Conservation (phyloP, 345 rosid species). For the Mangifera indica region DNA sequence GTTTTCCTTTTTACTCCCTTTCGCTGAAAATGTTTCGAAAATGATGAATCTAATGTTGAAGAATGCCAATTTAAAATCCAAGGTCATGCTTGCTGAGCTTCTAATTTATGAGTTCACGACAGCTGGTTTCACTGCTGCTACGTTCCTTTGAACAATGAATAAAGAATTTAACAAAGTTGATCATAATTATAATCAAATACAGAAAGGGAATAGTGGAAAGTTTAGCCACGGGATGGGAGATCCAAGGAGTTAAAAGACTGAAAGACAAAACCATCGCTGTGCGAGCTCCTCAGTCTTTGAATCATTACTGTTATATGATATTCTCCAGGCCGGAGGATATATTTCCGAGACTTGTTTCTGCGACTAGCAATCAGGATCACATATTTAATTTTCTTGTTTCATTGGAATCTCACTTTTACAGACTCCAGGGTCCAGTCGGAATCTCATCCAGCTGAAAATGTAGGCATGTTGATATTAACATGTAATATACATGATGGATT, state of each 20-base stretch:
- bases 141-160: neutral
- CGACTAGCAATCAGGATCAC: too few relatives aligned
- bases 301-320: neutral
- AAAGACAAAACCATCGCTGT: constrained; percentile 35
- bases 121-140: constrained; percentile 21
- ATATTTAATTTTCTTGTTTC: too few relatives aligned
- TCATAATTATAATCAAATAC: constrained; percentile 16
- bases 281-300: constrained; percentile 7
- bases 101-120: too few relatives aligned
- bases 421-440: too few relatives aligned
- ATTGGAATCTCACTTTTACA: too few relatives aligned
- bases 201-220: constrained; percentile 33
- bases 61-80: too few relatives aligned
- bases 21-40: neutral
- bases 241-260: constrained; percentile 28
- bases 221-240: constrained; percentile 20
- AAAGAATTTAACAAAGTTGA: neutral
- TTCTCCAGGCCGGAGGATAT: neutral
- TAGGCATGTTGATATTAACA: too few relatives aligned
- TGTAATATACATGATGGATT: constrained; percentile 13
- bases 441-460: too few relatives aligned
- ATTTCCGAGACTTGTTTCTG: too few relatives aligned
- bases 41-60: neutral
- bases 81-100: neutral
- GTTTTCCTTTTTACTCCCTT: neutral